Evolutionary conservation across 2,329 filamentous ascomycete genomes (phyloP), one percentile per base, ranked within the genome.

Genomic region (Colletotrichum sp.): DNA sequence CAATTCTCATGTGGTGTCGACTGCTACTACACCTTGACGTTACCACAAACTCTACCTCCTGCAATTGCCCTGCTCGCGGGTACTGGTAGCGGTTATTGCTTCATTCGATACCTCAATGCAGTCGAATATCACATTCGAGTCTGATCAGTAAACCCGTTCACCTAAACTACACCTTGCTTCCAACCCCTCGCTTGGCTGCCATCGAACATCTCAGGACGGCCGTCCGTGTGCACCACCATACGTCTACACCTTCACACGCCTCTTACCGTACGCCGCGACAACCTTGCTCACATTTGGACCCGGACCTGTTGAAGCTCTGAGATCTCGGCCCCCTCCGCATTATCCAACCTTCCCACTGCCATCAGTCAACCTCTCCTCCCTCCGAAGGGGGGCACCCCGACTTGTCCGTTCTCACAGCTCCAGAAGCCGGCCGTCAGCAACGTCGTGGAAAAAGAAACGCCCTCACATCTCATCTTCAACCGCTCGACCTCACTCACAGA

Each of bases 401-500:
- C 32, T 49, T 73, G 73, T 76, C 64, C 57, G 44, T 59, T 72
- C 63, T 32, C 44, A 25, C 49, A 57, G 59, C 59, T 39, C 59
- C n/a, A 34, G 19, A 63, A 34, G 59, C 69, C 27, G 69, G 69
- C 65, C 70, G 57, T 39, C 62, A 68, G 29, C 69, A 76, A 72
- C 72, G 69, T 73, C 34, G 69, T 73, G 69, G 64, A 64, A 76
- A 73, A 76, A 76, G 73, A 72, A 76, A 76, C 64, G 64, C 70
- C 44, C 73, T 76, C 73, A 73, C 70, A 76, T 76, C 73, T 76
- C 73, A 73, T 76, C 72, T 75, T 72, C 73, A 72, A 73, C 69
- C 73, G 73, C 73, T 76, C 69, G 69, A 64, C 70, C 73, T 76
- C 57, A 30, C 69, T 76, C 73, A 76, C 73, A 76, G 73, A 69